Base-by-base conservation (phyloP, 2,329 filamentous ascomycete genomes). In the Diaporthe citrichinensis region DNA sequence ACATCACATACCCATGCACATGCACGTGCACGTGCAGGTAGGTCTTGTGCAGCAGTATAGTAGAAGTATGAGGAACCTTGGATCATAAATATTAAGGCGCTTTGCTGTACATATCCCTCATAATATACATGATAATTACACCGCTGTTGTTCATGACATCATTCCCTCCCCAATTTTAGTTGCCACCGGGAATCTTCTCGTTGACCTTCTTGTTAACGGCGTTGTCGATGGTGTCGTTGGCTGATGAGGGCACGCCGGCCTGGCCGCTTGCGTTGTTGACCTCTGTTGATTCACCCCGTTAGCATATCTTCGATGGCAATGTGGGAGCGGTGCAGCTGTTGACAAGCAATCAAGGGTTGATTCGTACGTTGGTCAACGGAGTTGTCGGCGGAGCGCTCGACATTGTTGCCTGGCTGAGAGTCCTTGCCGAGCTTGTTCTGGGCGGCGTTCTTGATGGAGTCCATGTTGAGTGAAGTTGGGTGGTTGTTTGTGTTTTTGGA, bases 121-220 rank as follows among this genome's bases (percentile, higher is more conserved):
- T 10, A 10, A 51, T 67, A 39, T 25, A 68, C 31, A 68, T n/a
- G 2, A 3, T 23, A 6, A 34, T 51, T 5, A 61, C 34, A 1
- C 46, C 4, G 28, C 28, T 34, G 2, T 51, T 12, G 25, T 28
- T 41, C 36, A 1, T 23, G 28, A 25, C 7, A 58, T 44, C 51
- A 59, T 59, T 25, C 25, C 23, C 4, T 28, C 25, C n/a, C 9
- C 8, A 23, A 8, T 36, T 51, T 74, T 71, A 77, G 73, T 79
- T 79, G 14, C 78, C 78, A 8, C 77, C 77, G 17, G 78, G 78
- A n/a, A 79, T 79, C 41, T 79, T 72, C 6, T 72, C 53, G 75
- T 79, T 79, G 72, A 78, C 71, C 73, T 79, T 76, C 51, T 57
- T 71, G 59, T 79, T 76, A 1, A 78, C 76, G 20, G 49, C 72